A percentile compares a stretch with the other conserved stretches of the same genome.
Conservation (phyloP, 257 asterid genomes). For the Solanum rostratum region DNA sequence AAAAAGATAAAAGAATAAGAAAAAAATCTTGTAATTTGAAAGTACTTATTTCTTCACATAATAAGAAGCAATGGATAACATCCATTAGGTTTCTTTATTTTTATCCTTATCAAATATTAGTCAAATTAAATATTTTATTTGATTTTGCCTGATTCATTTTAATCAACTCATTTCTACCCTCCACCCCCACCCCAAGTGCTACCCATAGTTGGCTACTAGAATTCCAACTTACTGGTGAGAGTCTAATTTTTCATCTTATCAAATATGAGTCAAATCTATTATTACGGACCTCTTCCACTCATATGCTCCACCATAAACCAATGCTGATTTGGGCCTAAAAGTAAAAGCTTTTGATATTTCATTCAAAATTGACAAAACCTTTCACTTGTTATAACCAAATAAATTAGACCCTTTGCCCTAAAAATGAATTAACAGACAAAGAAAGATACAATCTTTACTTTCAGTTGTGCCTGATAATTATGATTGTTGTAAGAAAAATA, state of each 20-base stretch:
- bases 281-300: neutral
- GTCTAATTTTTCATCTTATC: too few relatives aligned
- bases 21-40: neutral
- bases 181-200: too few relatives aligned
- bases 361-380: conserved; percentile 7
- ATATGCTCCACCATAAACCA: neutral
- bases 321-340: neutral
- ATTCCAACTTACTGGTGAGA: neutral
- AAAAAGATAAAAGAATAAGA: too few relatives aligned
- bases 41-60: neutral
- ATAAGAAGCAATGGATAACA: neutral
- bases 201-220: neutral
- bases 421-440: conserved; percentile 1
- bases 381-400: neutral
- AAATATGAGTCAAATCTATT: neutral
- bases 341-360: neutral
- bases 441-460: conserved; percentile 23
- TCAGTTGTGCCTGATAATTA: neutral
- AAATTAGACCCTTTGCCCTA: neutral
- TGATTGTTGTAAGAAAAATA: neutral
- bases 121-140: too few relatives aligned
- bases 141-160: too few relatives aligned
- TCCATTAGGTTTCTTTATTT: too few relatives aligned
- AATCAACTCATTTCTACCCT: neutral
- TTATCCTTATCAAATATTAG: too few relatives aligned